Evolutionary conservation across 2,329 filamentous ascomycete genomes (phyloP), one percentile per base, ranked within the genome.

Genomic region (Monascus ruber): DNA sequence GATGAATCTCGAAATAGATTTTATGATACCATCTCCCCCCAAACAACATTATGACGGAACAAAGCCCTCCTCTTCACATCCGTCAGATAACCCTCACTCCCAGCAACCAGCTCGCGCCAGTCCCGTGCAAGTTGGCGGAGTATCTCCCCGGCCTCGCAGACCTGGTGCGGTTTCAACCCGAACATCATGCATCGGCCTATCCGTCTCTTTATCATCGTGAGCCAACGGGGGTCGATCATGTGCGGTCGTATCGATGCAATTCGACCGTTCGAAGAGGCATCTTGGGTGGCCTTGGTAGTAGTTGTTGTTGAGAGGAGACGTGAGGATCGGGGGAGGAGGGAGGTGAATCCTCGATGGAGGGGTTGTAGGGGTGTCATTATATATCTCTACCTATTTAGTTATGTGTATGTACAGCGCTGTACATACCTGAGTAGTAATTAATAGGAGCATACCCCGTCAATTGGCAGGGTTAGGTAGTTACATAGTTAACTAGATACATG

Each of bases 11-110:
- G 17, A 17, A 17, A 17, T 17, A 17, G 17, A 17, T 17, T 2
- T 17, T 4, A 8, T 48, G 66, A 62, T 64, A 85, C 84, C 82
- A 87, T 85, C 59, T 94, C 86, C 26, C 86, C 87, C 85, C 85
- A 93, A 0, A 77, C 78, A 24, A 93, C 80, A 47, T 72, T 70
- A 43, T 85, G 79, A 38, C 72, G 67, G 46, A 77, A 75, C 28
- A 89, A 55, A 0, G 83, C 76, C 34, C 72, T 75, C 37, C 77
- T 69, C 48, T 74, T 71, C 42, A 71, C 68, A 7, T 69, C 73
- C 0, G 79, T 83, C 46, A 91, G 60, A 57, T 79, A 93, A 0
- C 85, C 85, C 52, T 89, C 82, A 41, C 77, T 78, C 1, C 83
- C 84, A 0, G 80, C 83, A 26, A 83, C 63, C 41, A 91, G 63